Percentiles rank a stretch among this genome's conserved stretches.
Conservation (phyloP, 768 basidiomycete species). For the Terana coerulea region DNA sequence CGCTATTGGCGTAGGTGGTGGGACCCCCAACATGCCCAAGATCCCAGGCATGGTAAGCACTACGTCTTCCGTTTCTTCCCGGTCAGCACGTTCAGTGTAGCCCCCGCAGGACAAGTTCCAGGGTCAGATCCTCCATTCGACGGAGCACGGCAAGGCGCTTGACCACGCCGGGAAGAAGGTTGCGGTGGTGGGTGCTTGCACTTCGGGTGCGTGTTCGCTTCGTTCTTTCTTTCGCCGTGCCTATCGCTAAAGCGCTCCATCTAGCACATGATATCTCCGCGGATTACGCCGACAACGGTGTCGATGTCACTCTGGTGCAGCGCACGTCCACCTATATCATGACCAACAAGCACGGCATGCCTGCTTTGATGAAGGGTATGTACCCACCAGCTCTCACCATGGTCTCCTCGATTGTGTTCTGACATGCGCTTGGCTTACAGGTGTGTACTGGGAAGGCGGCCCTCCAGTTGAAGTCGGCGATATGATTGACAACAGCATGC, state of each 20-base stretch:
- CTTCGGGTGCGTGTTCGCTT: background rate
- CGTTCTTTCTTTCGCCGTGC: background rate
- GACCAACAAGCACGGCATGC: conserved; percentile 30
- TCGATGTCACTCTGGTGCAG: conserved; percentile 49
- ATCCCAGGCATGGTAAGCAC: conserved; percentile 34
- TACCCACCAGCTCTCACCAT: background rate
- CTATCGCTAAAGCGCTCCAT: conserved; percentile 25
- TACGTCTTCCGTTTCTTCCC: conserved; percentile 17
- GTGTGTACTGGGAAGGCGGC: conserved; percentile 41
- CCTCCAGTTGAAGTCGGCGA: conserved; percentile 52
- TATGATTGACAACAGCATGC: conserved; percentile 47
- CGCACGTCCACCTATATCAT: conserved; percentile 29
- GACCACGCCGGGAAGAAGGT: conserved; percentile 65
- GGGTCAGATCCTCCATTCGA: conserved; percentile 60
- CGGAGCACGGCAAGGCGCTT: conserved; percentile 45
- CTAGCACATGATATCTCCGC: conserved; percentile 49
- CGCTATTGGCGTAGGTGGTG: conserved; percentile 40
- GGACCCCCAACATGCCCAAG: conserved; percentile 54
- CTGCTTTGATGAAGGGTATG: conserved; percentile 27
- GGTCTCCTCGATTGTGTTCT: background rate
- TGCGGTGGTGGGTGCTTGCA: background rate
- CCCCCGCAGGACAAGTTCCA: conserved; percentile 49
- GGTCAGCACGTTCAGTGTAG: conserved; percentile 12
- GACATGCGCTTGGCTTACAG: conserved; percentile 15
- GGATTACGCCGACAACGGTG: conserved; percentile 40